Evolutionary conservation across 495 filamentous ascomycete species (phyloP).

Genomic region (Massariosphaeria phaeospora): DNA sequence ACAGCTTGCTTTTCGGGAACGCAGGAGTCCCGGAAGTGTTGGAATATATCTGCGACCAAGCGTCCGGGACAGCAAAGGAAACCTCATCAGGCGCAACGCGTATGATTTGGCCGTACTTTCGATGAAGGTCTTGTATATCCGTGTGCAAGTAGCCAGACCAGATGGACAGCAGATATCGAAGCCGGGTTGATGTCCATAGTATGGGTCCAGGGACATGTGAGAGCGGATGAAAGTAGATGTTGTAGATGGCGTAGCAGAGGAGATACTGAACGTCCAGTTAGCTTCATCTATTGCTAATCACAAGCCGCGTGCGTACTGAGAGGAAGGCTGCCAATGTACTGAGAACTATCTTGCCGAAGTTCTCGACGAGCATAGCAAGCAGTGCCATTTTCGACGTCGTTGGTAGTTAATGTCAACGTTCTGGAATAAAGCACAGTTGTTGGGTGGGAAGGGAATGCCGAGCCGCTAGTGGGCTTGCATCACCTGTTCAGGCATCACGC

Average conservation of each 20-base stretch:
- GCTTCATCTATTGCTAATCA: too few species aligned
- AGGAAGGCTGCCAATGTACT: too few species aligned
- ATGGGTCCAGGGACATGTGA: conserved; percentile 14
- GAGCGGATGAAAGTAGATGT: conserved; percentile 23
- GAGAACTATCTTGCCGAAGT: too few species aligned
- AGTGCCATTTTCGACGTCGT: too few species aligned
- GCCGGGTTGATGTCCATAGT: conserved; percentile 9
- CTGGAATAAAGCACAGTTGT: too few species aligned
- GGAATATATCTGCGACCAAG: conserved; percentile 37
- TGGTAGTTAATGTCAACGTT: too few species aligned
- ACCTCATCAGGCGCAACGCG: conserved; percentile 35
- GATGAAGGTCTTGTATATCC: conserved; percentile 29
- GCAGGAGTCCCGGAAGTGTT: conserved; percentile 8
- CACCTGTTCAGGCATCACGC: too few species aligned
- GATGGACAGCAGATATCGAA: conserved; percentile 15
- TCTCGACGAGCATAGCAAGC: too few species aligned
- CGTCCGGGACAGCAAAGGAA: conserved; percentile 29
- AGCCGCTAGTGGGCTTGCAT: too few species aligned
- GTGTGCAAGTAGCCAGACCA: conserved; percentile 13
- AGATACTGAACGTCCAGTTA: too few species aligned
- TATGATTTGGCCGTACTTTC: conserved; percentile 32
- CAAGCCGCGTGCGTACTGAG: too few species aligned
- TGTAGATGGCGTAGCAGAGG: conserved; percentile 10
- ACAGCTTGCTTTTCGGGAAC: conserved; percentile 28
- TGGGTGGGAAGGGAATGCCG: too few species aligned